Conservation (phyloP, 192 early-diverging fungal genomes). For the Coemansia sp. region DNA sequence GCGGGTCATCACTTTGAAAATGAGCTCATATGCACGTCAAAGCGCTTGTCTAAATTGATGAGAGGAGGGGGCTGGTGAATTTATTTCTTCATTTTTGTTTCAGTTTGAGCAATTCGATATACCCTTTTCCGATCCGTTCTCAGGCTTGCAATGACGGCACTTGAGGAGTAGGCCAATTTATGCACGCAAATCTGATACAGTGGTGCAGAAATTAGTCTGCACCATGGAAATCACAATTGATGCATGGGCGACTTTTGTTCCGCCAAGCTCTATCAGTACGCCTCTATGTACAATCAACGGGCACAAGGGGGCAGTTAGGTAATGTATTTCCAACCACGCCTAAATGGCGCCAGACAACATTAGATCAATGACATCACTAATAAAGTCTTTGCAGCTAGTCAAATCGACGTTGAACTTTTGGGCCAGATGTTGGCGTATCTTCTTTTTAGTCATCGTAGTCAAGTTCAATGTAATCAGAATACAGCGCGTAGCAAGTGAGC, state of each 20-base stretch:
- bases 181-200: too few relatives aligned
- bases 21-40: too few relatives aligned
- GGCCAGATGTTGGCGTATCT: slow-evolving; percentile 71
- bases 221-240: neutral
- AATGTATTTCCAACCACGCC: neutral
- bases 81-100: too few relatives aligned
- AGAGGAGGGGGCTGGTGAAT: too few relatives aligned
- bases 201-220: neutral
- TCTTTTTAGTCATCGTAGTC: slow-evolving; percentile 76
- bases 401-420: slow-evolving; percentile 70
- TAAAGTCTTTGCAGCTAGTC: slow-evolving; percentile 66
- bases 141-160: too few relatives aligned
- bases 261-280: neutral
- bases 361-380: slow-evolving; percentile 63
- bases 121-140: too few relatives aligned
- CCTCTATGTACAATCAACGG: neutral
- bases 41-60: too few relatives aligned
- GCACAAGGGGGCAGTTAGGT: neutral
- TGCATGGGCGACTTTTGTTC: neutral
- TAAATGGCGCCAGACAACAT: slow-evolving; percentile 27
- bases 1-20: too few relatives aligned
- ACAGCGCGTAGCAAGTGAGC: slow-evolving; percentile 55
- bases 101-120: too few relatives aligned
- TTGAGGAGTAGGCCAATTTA: too few relatives aligned
- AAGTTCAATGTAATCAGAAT: slow-evolving; percentile 71